Evolutionary conservation across 495 filamentous ascomycete genomes (phyloP), one percentile per base, ranked within the genome.

Genomic region (Penicillium cataractarum): DNA sequence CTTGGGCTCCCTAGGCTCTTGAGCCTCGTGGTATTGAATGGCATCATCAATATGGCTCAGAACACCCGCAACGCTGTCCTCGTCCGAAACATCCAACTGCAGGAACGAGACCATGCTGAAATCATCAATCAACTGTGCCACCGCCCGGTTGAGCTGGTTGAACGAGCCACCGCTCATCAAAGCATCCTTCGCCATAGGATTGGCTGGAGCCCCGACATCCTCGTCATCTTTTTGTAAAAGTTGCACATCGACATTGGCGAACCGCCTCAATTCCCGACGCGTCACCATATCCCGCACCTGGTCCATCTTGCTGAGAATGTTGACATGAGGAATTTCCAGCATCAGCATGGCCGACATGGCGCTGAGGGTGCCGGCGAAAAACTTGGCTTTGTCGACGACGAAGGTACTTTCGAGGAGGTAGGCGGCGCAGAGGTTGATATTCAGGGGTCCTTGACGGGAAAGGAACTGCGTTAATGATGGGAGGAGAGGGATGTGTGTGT

Each of bases 321-420:
- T 97, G 68, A 99, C 80, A 69, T 99, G 95, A 3, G 95, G 95
- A 62, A 97, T 85, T 78, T 97, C 95, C 48, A 99, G 83, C 92
- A 97, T 93, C 64, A 97, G 85, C 95, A 99, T 99, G 35, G 95
- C 93, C 57, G 90, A 95, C 94, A 99, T 97, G 50, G 95, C 95
- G 69, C 90, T 93, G 61, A 99, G 78, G 2, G 95, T 96, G 15
- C 95, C 95, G 1, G 95, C 90, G 71, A 99, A 98, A 83, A 93
- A 99, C 73, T 99, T 99, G 66, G 95, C 89, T 63, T 91, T 88
- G 77, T 99, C 95, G 27, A 97, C 85, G 63, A 99, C 87, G 70
- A 98, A 99, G 6, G 93, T 96, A 5, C 92, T 89, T 73, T 99
- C 95, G 48, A 99, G 87, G 26, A 99, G 87, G 74, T 99, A 99